Conservation (phyloP, 2,329 filamentous ascomycete species). For the Talaromyces sp. region DNA sequence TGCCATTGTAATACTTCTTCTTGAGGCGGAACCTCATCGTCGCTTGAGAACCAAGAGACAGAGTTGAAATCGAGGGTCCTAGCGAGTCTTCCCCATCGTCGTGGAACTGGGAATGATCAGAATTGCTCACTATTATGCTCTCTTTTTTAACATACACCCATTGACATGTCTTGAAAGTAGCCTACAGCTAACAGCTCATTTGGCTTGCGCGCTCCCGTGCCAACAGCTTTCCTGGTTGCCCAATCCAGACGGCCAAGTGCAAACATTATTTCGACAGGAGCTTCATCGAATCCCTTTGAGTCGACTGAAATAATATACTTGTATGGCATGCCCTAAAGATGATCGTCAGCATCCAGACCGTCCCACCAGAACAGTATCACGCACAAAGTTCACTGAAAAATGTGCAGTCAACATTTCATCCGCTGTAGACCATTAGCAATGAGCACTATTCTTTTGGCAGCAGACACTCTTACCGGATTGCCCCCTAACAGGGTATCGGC, state of each 20-base stretch:
- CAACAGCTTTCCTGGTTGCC: slow-evolving; percentile 47
- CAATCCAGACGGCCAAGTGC: slow-evolving; percentile 53
- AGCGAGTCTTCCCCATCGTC: slow-evolving; percentile 58
- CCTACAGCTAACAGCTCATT: slow-evolving; percentile 57
- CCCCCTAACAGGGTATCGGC: slow-evolving; percentile 38
- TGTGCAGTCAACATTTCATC: slow-evolving; percentile 39
- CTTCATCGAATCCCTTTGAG: slow-evolving; percentile 42
- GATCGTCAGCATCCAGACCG: slow-evolving; percentile 11
- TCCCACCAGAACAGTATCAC: slow-evolving; percentile 12
- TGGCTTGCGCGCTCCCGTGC: slow-evolving; percentile 38
- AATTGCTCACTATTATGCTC: neutral
- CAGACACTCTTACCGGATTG: slow-evolving; percentile 32
- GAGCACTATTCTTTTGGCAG: neutral
- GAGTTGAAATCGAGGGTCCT: slow-evolving; percentile 54
- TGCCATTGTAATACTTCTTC: slow-evolving; percentile 43
- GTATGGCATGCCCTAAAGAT: slow-evolving; percentile 54
- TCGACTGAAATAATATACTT: slow-evolving; percentile 55
- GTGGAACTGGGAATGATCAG: slow-evolving; percentile 46
- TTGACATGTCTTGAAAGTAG: slow-evolving; percentile 56
- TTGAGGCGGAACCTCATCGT: slow-evolving; percentile 58
- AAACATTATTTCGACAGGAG: slow-evolving; percentile 42
- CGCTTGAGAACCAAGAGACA: slow-evolving; percentile 53
- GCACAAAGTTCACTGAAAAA: slow-evolving; percentile 49
- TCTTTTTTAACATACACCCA: slow-evolving; percentile 41
- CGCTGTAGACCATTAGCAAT: neutral